Base-by-base conservation (phyloP, 768 basidiomycete genomes). In the Trametopsis cervina region DNA sequence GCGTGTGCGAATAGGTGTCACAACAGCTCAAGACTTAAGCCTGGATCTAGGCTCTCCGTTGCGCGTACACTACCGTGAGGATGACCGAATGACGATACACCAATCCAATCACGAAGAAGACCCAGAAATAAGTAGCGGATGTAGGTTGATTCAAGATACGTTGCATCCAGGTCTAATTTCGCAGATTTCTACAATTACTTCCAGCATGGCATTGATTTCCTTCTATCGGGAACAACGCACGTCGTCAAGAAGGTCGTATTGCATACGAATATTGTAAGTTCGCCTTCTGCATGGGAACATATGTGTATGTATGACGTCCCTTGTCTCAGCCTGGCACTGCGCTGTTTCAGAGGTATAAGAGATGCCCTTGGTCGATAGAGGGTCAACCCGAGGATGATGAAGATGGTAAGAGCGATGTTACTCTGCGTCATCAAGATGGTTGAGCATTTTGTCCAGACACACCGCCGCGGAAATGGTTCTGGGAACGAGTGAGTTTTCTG, bases 121-220 rank as follows among this genome's bases (percentile, higher is more conserved):
- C n/a, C 70, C 68, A 21, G 73, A 71, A 44, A 68, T 71, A 44
- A 76, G 78, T 36, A 68, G 71, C 56, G 72, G 77, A 53, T 77
- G 80, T 75, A 55, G 50, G 70, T 45, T 12, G 26, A 40, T 37
- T 36, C 35, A 5, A 26, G 23, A n/a, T 38, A 47, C 22, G 15
- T 20, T n/a, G 20, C 20, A 44, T 24, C 20, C 18, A 41, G 35
- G 18, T 13, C 48, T 33, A n/a, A 40, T 42, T 35, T 2, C 42
- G 2, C 51, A 90, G 89, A 91, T 64, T 91, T 92, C 62, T 91
- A 88, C 66, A 95, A 94, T 59, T 96, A 96, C 60, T 91, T 94
- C 56, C 86, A 92, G 55, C 81, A 91, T 58, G 92, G 92, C 1
- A 66, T 96, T 17, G 92, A 96, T 61, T 88, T 94, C 53, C 74